These are phyloP conservation scores for Pyrus betulifolia DNA, from an alignment of 306 rosid genomes.

Conservation along the genomic window DNA sequence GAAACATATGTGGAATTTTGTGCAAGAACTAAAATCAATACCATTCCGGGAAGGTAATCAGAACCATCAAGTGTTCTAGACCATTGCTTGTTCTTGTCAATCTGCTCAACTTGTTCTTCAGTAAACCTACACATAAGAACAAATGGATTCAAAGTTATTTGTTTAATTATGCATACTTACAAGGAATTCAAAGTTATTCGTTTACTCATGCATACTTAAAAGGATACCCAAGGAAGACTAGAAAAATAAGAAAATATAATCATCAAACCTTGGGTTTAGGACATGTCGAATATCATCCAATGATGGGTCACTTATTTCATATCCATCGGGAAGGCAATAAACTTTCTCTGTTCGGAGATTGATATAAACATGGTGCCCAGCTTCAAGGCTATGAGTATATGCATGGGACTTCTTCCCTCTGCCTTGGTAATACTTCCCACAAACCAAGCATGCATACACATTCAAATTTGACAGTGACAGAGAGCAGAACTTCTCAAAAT, in stretches of 20 bases:
- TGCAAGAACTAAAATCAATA: slow-evolving; percentile 19
- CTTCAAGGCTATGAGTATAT: slow-evolving; percentile 97
- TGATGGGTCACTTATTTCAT: slow-evolving; percentile 95
- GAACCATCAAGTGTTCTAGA: slow-evolving; percentile 98
- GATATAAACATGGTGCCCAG: slow-evolving; percentile 91
- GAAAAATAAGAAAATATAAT: background rate
- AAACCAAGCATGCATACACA: slow-evolving; percentile 91
- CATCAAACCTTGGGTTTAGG: slow-evolving; percentile 74
- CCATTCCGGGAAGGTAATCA: slow-evolving; percentile 99
- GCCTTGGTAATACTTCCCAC: slow-evolving; percentile 96
- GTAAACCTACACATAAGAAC: slow-evolving; percentile 47
- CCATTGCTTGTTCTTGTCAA: slow-evolving; percentile 93
- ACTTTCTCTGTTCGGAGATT: slow-evolving; percentile 93
- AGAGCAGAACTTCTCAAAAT: slow-evolving; percentile 92
- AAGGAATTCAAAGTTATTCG: background rate
- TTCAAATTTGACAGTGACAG: slow-evolving; percentile 84
- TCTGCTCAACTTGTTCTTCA: slow-evolving; percentile 67
- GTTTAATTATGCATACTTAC: background rate
- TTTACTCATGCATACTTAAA: background rate
- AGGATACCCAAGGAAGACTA: background rate
- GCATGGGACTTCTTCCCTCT: slow-evolving; percentile 96
- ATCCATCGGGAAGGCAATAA: slow-evolving; percentile 96
- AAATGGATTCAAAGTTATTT: background rate
- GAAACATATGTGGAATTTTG: background rate
- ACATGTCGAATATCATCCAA: slow-evolving; percentile 94